Evolutionary conservation across 352 stramenopile species (phyloP), one percentile per base, ranked within the genome.

Genomic region (Blastocystis sp.): DNA sequence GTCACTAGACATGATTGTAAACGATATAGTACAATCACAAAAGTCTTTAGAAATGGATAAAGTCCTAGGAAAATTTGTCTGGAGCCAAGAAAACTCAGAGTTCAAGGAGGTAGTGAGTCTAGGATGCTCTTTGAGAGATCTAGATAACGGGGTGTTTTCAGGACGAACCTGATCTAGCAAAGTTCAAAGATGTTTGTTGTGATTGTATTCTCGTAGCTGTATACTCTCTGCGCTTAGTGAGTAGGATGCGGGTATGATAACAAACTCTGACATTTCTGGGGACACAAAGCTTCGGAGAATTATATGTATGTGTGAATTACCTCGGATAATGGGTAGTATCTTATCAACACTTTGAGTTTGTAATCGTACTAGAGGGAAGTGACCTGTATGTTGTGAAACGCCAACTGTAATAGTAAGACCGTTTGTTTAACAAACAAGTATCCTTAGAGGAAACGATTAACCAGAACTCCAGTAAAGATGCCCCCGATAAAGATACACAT

Each of bases 401-500:
- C 45, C 34, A 24, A 11, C 26, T 76, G 65, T 76, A 76, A 76
- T 26, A 76, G 20, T 7, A 13, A 54, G 24, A 16, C 9, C 68
- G 59, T 37, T 66, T 56, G 20, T 78, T 9, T 78, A 24, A 34
- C 11, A 68, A 39, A 66, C 24, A 53, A 9, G 18, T 0, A 9
- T 24, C 30, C 20, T 50, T 65, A 85, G 16, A 85, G 24, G 4
- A n/a, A 54, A 34, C n/a, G 37, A 39, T 85, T 85, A 18, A 85
- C 6, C 3, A 85, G 13, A 24, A 85, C 30, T 43, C 73, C 73
- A 9, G 73, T 85, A 20, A 34, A 13, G 11, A 89, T 89, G 24
- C 78, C 78, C 8, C 78, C 78, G n/a, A 37, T 41, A 24, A 89
- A 89, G 39, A 89, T 89, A n/a, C 37, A 78, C 30, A 59, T 76